Evolutionary conservation across 371 early-diverging fungal genomes (phyloP).

Genomic region (Thermomucor indicae-seudaticae): DNA sequence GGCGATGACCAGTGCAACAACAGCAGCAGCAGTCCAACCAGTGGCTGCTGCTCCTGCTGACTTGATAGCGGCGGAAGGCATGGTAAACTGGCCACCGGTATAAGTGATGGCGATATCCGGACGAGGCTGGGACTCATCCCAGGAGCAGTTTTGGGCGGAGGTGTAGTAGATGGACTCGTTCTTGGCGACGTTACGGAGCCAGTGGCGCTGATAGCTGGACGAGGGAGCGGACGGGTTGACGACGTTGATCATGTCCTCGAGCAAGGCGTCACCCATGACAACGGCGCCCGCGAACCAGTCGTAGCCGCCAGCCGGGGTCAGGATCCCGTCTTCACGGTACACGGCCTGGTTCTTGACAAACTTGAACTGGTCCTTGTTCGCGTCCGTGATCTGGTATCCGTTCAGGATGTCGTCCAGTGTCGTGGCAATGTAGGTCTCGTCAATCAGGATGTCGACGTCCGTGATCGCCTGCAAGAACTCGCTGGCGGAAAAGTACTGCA

Average conservation of each 20-base stretch:
- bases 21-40: background rate
- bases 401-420: slow-evolving; percentile 42
- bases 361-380: slow-evolving; percentile 51
- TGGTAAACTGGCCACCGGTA: slow-evolving; percentile 23
- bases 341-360: slow-evolving; percentile 60
- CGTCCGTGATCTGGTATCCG: slow-evolving; percentile 48
- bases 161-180: slow-evolving; percentile 43
- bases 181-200: slow-evolving; percentile 70
- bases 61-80: slow-evolving; percentile 4
- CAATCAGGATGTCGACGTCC: slow-evolving; percentile 69
- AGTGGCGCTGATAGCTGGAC: slow-evolving; percentile 41
- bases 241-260: slow-evolving; percentile 66
- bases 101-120: slow-evolving; percentile 46
- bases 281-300: slow-evolving; percentile 72
- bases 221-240: slow-evolving; percentile 56
- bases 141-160: slow-evolving; percentile 51
- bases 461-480: slow-evolving; percentile 52
- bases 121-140: slow-evolving; percentile 44
- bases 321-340: slow-evolving; percentile 66
- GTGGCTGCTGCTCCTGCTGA: background rate
- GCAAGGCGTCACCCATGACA: slow-evolving; percentile 63
- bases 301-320: slow-evolving; percentile 56
- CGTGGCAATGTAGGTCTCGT: slow-evolving; percentile 60
- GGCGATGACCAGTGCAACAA: background rate
- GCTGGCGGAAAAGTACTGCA: slow-evolving; percentile 30